A percentile compares a stretch with the other conserved stretches of the same genome.
Conservation (phyloP, 1,284 basidiomycete genomes). For the Moniliella sp. region DNA sequence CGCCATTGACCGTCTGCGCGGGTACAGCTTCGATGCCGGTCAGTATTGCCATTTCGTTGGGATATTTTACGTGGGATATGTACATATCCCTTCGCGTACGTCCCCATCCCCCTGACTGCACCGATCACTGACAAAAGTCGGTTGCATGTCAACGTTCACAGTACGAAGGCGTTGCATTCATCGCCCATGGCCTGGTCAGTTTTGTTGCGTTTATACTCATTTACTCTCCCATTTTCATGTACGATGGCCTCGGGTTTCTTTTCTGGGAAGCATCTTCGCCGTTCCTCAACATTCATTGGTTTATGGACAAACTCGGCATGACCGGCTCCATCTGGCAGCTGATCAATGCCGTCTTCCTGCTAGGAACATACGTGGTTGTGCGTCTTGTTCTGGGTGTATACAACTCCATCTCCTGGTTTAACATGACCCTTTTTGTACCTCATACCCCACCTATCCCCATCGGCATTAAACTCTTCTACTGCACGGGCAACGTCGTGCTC, state of each 20-base stretch:
- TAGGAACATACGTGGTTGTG: constrained; percentile 27
- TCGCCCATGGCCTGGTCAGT: constrained; percentile 33
- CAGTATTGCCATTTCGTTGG: constrained; percentile 22
- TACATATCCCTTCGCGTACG: constrained; percentile 16
- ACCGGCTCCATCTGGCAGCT: constrained; percentile 32
- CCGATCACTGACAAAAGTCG: neutral
- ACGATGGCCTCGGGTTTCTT: constrained; percentile 32
- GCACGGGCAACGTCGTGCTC: constrained; percentile 13
- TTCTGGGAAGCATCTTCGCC: constrained; percentile 26
- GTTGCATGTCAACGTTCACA: neutral
- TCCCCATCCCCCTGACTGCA: constrained; percentile 3
- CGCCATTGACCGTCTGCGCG: constrained; percentile 21
- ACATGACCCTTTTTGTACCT: constrained; percentile 15
- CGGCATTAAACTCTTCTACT: constrained; percentile 11
- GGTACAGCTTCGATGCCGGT: constrained; percentile 17
- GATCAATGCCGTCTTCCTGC: constrained; percentile 31
- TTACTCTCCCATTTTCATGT: constrained; percentile 32
- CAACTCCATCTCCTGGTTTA: constrained; percentile 24
- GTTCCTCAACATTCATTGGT: constrained; percentile 37
- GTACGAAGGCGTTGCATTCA: constrained; percentile 33
- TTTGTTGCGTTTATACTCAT: constrained; percentile 24
- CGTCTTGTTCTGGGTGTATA: constrained; percentile 32
- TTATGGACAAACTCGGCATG: constrained; percentile 34
- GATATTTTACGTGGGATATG: constrained; percentile 31
- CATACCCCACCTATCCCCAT: constrained; percentile 9